Percentiles rank a stretch among this genome's conserved stretches.
phyloP scores from a whole-genome alignment of 805 yeast genomes.

The Tetrapisispora fleetii region DNA sequence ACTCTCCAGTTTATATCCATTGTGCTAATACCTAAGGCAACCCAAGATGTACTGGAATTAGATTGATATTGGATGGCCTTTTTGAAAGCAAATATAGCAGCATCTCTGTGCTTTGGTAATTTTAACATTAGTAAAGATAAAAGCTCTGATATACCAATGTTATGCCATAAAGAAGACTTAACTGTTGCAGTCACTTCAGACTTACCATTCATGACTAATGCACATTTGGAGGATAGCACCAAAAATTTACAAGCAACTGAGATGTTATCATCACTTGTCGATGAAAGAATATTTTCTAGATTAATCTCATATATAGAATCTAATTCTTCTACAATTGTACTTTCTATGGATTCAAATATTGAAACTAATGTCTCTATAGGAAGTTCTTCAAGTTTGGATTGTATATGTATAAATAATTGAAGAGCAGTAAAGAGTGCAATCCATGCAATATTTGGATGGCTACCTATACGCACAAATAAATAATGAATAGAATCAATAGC shows the following conservation, averaged over 20 bases:
- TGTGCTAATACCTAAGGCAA: constrained; percentile 69
- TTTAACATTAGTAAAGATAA: constrained; percentile 33
- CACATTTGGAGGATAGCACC: constrained; percentile 40
- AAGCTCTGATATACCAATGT: constrained; percentile 59
- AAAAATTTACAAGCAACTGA: constrained; percentile 34
- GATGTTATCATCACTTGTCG: constrained; percentile 19
- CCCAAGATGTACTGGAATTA: constrained; percentile 67
- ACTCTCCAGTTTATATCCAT: constrained; percentile 54
- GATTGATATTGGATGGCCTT: constrained; percentile 64
- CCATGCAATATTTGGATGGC: constrained; percentile 52
- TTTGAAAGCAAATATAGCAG: constrained; percentile 50
- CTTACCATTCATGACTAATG: constrained; percentile 22
- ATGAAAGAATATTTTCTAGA: constrained; percentile 10
- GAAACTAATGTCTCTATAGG: constrained; percentile 37
- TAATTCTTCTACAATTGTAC: constrained; percentile 10
- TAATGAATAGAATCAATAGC: constrained; percentile 33
- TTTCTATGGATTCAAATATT: constrained; percentile 16
- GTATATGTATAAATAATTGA: constrained; percentile 43
- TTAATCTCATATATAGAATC: constrained; percentile 26
- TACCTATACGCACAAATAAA: constrained; percentile 10
- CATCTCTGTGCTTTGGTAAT: constrained; percentile 31
- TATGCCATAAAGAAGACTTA: constrained; percentile 49
- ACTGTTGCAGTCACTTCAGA: constrained; percentile 34
- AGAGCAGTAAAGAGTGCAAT: constrained; percentile 49
- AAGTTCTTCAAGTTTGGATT: constrained; percentile 39